Evolutionary conservation across 257 asterid genomes (phyloP).

Genomic region (Ajuga chamaepitys): DNA sequence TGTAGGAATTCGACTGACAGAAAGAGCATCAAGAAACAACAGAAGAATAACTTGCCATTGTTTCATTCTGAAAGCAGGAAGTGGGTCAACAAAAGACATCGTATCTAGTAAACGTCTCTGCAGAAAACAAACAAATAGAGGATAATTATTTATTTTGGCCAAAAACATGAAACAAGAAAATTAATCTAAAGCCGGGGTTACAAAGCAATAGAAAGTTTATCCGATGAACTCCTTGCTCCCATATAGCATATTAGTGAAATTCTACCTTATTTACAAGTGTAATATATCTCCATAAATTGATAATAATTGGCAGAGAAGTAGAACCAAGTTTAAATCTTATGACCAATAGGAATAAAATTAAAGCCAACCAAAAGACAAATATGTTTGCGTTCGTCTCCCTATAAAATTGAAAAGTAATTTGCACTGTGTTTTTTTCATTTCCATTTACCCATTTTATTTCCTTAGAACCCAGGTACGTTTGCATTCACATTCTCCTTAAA

Average conservation of each 20-base stretch:
- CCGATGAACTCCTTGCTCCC: not conserved
- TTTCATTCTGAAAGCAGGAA: conserved; percentile 74
- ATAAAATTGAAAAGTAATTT: not conserved
- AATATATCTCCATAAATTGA: conserved; percentile 2
- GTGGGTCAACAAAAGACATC: conserved; percentile 76
- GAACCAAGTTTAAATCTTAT: not conserved
- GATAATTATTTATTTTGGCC: not conserved
- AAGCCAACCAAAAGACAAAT: not conserved
- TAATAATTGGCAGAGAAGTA: not conserved
- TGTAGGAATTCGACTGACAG: conserved; percentile 64
- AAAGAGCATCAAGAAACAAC: conserved; percentile 85
- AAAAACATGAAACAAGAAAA: no score
- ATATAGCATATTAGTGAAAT: not conserved
- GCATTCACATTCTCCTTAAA: not conserved
- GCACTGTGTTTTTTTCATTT: not conserved
- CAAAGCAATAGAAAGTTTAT: not conserved
- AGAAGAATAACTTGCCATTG: conserved; percentile 78
- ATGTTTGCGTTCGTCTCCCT: not conserved
- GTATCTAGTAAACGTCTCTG: conserved; percentile 76
- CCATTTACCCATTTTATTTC: not conserved
- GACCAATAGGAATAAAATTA: not conserved
- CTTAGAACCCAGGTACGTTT: not conserved
- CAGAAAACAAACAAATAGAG: conserved; percentile 10
- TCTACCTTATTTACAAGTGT: not conserved
- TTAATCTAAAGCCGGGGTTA: not conserved